Percentiles rank a stretch among this genome's conserved stretches.
Evolutionary conservation across 2,329 filamentous ascomycete genomes (phyloP).

Genomic region (Talaromyces sp.): DNA sequence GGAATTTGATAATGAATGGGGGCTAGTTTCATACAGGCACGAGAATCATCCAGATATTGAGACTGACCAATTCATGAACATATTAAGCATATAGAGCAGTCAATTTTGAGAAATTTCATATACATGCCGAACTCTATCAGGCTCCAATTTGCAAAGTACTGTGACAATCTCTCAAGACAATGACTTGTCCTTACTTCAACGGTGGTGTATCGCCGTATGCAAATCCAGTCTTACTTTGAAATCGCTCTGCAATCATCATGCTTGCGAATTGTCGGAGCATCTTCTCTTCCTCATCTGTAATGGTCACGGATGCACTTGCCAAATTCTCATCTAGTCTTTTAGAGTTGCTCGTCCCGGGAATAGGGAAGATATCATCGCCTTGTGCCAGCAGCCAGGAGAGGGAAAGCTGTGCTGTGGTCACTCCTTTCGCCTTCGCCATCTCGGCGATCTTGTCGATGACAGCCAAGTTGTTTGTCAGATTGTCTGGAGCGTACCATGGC

Average conservation of each 20-base stretch:
- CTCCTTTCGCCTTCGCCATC: conserved; percentile 44
- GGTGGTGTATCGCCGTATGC: conserved; percentile 21
- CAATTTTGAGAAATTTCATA: too few relatives aligned
- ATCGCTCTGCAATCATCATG: conserved; percentile 18
- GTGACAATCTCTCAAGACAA: not conserved
- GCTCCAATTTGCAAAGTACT: not conserved
- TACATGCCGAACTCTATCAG: too few relatives aligned
- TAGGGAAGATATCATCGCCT: conserved; percentile 50
- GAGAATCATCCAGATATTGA: not conserved
- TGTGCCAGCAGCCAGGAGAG: conserved; percentile 48
- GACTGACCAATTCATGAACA: not conserved
- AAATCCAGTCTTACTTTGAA: conserved; percentile 21
- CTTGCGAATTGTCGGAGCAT: not conserved
- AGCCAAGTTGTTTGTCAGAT: conserved; percentile 49
- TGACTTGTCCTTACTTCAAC: not conserved
- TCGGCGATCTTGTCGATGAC: conserved; percentile 45
- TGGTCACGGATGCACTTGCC: conserved; percentile 16
- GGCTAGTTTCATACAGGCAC: not conserved
- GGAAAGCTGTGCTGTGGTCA: conserved; percentile 46
- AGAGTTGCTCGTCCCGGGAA: conserved; percentile 40
- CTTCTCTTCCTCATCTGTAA: not conserved
- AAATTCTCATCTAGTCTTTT: conserved; percentile 41
- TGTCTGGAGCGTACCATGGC: conserved; percentile 51
- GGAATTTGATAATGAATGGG: not conserved
- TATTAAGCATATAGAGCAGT: too few relatives aligned